A percentile compares a stretch with the other conserved stretches of the same genome.
Evolutionary conservation across 2,329 filamentous ascomycete genomes (phyloP).

Genomic region (Tolypocladium sp.): DNA sequence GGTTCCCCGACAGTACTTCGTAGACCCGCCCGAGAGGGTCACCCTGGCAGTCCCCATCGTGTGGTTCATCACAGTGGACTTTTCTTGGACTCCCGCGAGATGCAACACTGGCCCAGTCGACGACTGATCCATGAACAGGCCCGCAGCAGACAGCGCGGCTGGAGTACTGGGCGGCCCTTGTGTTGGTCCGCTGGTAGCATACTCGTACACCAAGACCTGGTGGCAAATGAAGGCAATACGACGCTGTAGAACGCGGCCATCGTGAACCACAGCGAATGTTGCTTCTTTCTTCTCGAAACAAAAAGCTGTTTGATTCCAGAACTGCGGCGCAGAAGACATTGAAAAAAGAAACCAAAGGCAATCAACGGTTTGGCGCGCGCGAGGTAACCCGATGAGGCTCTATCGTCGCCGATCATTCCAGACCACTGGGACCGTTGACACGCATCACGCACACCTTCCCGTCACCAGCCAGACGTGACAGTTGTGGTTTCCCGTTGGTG

Average conservation of each 20-base stretch:
- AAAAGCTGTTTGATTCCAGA: neutral
- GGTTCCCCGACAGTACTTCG: neutral
- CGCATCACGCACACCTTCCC: neutral
- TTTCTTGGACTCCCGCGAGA: neutral
- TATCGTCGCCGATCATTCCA: slow-evolving; percentile 7
- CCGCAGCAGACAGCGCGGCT: neutral
- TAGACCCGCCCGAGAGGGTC: neutral
- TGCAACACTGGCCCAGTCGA: neutral
- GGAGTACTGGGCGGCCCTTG: neutral
- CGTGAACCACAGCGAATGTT: neutral
- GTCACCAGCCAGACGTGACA: neutral
- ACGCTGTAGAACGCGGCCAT: neutral
- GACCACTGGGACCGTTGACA: slow-evolving; percentile 5
- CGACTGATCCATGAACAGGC: neutral
- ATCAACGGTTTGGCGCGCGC: neutral
- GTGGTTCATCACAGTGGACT: neutral
- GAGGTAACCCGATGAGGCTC: slow-evolving; percentile 1
- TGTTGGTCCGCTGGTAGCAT: neutral
- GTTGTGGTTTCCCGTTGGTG: neutral
- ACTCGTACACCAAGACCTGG: neutral
- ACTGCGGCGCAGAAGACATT: neutral
- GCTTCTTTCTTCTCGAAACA: neutral
- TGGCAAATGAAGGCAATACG: neutral
- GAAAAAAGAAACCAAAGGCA: neutral
- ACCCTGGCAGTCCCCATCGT: neutral